phyloP scores from a whole-genome alignment of 1,139 yeast genomes.

The Blastobotrys arbuscula region DNA sequence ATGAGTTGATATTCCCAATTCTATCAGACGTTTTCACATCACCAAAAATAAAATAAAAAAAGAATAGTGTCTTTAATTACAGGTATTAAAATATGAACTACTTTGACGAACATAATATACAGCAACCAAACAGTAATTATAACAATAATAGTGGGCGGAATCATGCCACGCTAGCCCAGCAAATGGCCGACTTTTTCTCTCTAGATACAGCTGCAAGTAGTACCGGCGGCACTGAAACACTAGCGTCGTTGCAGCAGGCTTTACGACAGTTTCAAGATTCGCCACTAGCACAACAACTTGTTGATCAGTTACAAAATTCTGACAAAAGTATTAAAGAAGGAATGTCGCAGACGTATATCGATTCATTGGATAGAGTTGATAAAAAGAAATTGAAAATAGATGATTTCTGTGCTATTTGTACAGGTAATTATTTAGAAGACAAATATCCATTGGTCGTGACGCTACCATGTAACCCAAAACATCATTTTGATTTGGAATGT shows the following conservation, averaged over 20 bases:
- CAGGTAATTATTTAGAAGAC: slow-evolving; percentile 65
- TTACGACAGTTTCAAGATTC: slow-evolving; percentile 10
- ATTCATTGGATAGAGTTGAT: slow-evolving; percentile 66
- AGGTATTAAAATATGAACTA: slow-evolving; percentile 5
- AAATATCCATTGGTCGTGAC: slow-evolving; percentile 73
- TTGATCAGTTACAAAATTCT: slow-evolving; percentile 20
- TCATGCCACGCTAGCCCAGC: slow-evolving; percentile 13
- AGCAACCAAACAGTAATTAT: not conserved
- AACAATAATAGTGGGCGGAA: not conserved
- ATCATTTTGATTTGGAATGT: slow-evolving; percentile 83
- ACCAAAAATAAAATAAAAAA: too few relatives aligned
- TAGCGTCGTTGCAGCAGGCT: slow-evolving; percentile 11
- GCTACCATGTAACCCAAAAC: slow-evolving; percentile 68
- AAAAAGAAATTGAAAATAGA: slow-evolving; percentile 44
- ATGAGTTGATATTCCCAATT: too few relatives aligned
- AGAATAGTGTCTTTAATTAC: too few relatives aligned
- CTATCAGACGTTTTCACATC: too few relatives aligned
- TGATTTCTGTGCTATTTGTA: slow-evolving; percentile 80
- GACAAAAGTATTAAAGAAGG: slow-evolving; percentile 36
- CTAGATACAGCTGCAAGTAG: slow-evolving; percentile 11
- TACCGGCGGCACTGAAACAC: slow-evolving; percentile 17
- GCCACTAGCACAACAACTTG: slow-evolving; percentile 21
- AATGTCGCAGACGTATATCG: slow-evolving; percentile 64
- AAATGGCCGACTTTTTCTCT: slow-evolving; percentile 21
- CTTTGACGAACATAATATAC: slow-evolving; percentile 13